Evolutionary conservation across 345 rosid genomes (phyloP), one percentile per base, ranked within the genome.

Genomic region (Brassica incana): DNA sequence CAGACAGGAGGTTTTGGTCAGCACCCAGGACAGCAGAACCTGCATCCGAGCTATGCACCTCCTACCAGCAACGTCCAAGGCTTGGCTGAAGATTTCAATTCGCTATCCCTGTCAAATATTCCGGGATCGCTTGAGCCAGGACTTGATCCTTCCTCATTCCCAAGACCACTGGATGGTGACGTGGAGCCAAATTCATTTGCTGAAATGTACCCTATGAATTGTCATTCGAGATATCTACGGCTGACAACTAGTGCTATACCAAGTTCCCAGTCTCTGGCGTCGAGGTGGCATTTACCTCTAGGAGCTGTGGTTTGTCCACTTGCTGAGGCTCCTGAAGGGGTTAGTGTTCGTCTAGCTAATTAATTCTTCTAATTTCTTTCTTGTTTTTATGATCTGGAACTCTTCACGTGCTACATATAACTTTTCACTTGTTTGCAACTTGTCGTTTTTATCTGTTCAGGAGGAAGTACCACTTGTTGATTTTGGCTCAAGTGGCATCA

Each of bases 271-370:
- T 96, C 99, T 79, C 86, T 96, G 80, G 88, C 78, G 63, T 90
- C 99, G 50, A 90, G 97, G 90, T 96, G 99, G 99, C 98, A 96
- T 86, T 88, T 93, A 80, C 97, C 98, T 65, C 89, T 96, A 58
- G 98, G 98, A 78, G 99, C 99, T 45, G 93, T 96, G 83, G 98
- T 96, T 82, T 90, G 98, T 77, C 99, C 99, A 78, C 98, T 96
- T 75, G 98, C 97, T 9, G 97, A 93, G 88, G 76, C 91, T 86
- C 93, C 98, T 64, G 90, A 89, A 58, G 97, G 97, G 92, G 99
- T 96, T 32, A 82, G 97, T 85, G 29, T 77, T 67, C 73, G 36
- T 76, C 69, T 54, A 72, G 50, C 71, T 27, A 59, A 58, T 11
- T 30, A 30, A 36, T 69, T 45, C 64, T 9, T 67, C 7, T 7